A percentile compares a stretch with the other conserved stretches of the same genome.
Evolutionary conservation across 768 basidiomycete species (phyloP).

Genomic region (Candolleomyces efflorescens): DNA sequence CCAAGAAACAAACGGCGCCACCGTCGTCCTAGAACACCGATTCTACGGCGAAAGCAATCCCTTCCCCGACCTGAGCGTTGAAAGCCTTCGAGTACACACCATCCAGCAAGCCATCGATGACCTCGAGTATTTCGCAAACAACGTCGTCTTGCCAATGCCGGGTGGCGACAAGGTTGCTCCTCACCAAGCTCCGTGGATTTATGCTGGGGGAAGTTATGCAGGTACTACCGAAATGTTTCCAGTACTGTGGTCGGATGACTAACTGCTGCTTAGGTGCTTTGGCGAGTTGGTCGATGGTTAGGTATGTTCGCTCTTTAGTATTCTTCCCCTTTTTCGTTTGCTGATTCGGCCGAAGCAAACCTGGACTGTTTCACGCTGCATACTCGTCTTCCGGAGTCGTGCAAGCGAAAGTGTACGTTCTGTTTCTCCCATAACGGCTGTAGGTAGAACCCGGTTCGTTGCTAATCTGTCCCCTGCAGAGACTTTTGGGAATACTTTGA

Average conservation of each 20-base stretch:
- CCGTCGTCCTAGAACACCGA: conserved; percentile 65
- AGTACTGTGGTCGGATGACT: background rate
- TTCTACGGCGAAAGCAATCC: conserved; percentile 79
- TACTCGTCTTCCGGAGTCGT: conserved; percentile 67
- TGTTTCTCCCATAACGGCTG: too few species aligned
- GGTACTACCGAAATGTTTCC: conserved; percentile 20
- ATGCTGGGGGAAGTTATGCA: conserved; percentile 49
- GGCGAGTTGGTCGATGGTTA: conserved; percentile 66
- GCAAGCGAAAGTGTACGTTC: conserved; percentile 47
- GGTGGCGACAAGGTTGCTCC: conserved; percentile 60
- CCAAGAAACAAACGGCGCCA: conserved; percentile 59
- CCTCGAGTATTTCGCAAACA: conserved; percentile 64
- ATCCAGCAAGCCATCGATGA: conserved; percentile 76
- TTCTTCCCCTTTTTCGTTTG: background rate
- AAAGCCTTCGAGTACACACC: conserved; percentile 57
- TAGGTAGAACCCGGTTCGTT: too few species aligned
- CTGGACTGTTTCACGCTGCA: conserved; percentile 59
- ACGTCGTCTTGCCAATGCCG: conserved; percentile 63
- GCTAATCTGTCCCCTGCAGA: conserved; percentile 19
- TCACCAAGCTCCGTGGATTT: conserved; percentile 45
- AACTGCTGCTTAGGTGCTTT: conserved; percentile 27
- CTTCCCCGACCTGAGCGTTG: conserved; percentile 49
- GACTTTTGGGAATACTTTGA: conserved; percentile 74
- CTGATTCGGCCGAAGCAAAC: conserved; percentile 39
- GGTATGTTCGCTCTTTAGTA: conserved; percentile 35